phyloP scores from a whole-genome alignment of 2,329 filamentous ascomycete species.

The Xylariaceae sp. region DNA sequence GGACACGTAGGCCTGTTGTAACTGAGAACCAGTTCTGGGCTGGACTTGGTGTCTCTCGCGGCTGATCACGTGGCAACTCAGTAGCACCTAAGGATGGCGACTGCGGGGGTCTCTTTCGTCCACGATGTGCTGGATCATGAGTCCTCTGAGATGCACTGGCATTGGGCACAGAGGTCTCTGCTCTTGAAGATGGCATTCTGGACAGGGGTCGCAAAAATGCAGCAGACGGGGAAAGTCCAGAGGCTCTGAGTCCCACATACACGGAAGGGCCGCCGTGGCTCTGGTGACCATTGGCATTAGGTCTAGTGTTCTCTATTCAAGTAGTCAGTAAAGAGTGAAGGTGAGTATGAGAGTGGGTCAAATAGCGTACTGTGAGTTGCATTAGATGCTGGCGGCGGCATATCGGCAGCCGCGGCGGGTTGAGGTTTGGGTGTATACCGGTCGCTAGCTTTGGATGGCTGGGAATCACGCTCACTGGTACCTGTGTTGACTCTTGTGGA shows the following conservation, averaged over 20 bases:
- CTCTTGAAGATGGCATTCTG: too few relatives aligned
- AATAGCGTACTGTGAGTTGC: slow-evolving; percentile 19
- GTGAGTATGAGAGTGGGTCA: background rate
- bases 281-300: slow-evolving; percentile 22
- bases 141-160: too few relatives aligned
- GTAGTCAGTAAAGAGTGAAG: slow-evolving; percentile 9
- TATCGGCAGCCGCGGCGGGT: slow-evolving; percentile 5
- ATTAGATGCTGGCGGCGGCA: slow-evolving; percentile 12
- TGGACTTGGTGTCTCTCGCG: slow-evolving; percentile 1
- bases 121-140: too few relatives aligned
- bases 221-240: background rate
- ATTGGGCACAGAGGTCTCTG: too few relatives aligned
- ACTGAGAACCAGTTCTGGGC: slow-evolving; percentile 1
- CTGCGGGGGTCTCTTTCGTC: background rate
- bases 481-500: slow-evolving; percentile 15
- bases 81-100: slow-evolving; percentile 4
- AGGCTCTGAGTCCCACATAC: slow-evolving; percentile 37
- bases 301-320: slow-evolving; percentile 11
- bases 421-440: slow-evolving; percentile 19
- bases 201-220: too few relatives aligned
- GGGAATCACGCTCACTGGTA: slow-evolving; percentile 5
- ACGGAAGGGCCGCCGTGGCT: slow-evolving; percentile 39
- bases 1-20: background rate
- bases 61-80: slow-evolving; percentile 6
- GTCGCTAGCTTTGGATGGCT: slow-evolving; percentile 18